Base-by-base conservation (phyloP, 1,139 yeast species). In the Pichia sp. region DNA sequence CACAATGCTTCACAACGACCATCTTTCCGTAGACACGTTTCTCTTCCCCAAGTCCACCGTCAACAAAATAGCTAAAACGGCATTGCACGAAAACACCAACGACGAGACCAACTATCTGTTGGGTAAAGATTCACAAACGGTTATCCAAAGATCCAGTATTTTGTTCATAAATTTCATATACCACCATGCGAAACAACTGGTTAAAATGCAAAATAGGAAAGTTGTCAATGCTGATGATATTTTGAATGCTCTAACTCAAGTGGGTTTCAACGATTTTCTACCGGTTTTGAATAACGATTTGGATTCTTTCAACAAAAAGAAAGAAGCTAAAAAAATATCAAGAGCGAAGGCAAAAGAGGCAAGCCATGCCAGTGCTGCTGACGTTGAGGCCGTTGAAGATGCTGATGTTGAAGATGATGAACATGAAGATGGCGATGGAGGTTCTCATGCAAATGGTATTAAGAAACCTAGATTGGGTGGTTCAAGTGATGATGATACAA, bases 101-200 rank as follows among this genome's bases (percentile, higher is more conserved):
- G 52, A 55, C 16, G 51, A 58, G n/a, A 48, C 56, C 9, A 63
- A 65, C 62, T 50, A 34, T 29, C 47, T 66, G 13, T 65, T 81
- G 13, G 81, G 87, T 18, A 84, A 83, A 63, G 95, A 86, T 61
- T 79, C 88, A 3, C 71, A 80, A 25, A 65, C 77, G 2, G 91
- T 87, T 2, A 63, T 86, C 29, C 93, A 86, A 62, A 68, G 93
- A 55, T 75, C 88, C 8, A 82, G 91, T 16, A 84, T 90, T 0
- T 83, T 86, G 4, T 86, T 84, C 66, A 87, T 85, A 29, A 84
- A 84, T 46, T 84, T 84, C 61, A 58, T 85, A 48, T 70, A 84
- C 60, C 79, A 80, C 61, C 79, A 80, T 61, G 89, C 91, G 4
- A 75, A 85, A 51, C 76, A 73, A 54, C 61, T 74, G 3, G 76